Base-by-base conservation (phyloP, 1,284 basidiomycete genomes). In the Heterobasidion parviporum region DNA sequence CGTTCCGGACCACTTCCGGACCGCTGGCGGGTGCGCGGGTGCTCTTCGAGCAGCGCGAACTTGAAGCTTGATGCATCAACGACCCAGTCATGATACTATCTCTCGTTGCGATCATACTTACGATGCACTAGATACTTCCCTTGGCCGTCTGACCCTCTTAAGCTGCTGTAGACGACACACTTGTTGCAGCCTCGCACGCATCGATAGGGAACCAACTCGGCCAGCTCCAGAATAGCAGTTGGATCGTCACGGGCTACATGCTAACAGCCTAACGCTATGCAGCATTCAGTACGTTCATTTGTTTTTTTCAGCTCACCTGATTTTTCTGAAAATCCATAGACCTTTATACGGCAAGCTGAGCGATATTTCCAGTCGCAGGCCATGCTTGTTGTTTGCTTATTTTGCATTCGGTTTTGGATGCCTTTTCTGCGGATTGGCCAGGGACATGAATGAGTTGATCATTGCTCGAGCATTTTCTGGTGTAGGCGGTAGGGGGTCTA, bases 181-280 rank as follows among this genome's bases (percentile, higher is more conserved):
- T 85, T 49, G 76, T 85, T 45, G 75, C 81, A 12, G 80, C 81
- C 0, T 70, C 81, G 0, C 83, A 82, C 61, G 80, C 82, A 5
- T 71, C 79, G 1, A 85, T 85, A 54, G 83, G 82, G 10, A 83
- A 74, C 61, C 81, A 85, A 58, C 69, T 85, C 12, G 75, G 83
- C 6, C 76, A 82, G 62, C 73, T 85, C 2, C 81, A 84, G 59
- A 82, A 77, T 59, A 82, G 81, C 0, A 83, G 81, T 61, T 85
- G 82, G 82, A 80, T 85, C 36, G 79, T 81, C 2, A 85, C 82
- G 0, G 76, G 77, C 0, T 85, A 85, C 61, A 75, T 85, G 71
- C 66, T 85, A 48, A n/a, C n/a, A n/a, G n/a, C n/a, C n/a, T n/a
- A n/a, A 82, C 82, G 0, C 64, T 80, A 46, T 80, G 82, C 0